Evolutionary conservation across 768 basidiomycete genomes (phyloP).

Genomic region (Sporobolomyces roseus): DNA sequence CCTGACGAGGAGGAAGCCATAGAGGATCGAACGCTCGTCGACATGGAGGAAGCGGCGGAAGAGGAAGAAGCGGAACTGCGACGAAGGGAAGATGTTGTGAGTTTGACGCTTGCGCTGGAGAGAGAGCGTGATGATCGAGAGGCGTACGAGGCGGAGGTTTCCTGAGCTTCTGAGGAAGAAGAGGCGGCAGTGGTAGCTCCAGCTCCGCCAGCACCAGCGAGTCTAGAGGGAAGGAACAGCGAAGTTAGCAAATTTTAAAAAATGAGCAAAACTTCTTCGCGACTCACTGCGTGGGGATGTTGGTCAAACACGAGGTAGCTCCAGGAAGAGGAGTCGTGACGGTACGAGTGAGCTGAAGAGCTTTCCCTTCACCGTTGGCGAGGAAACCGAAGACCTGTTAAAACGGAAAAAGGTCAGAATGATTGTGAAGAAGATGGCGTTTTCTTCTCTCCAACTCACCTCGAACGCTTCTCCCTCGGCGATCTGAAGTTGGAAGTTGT

Average conservation of each 20-base stretch:
- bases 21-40: conserved; percentile 7
- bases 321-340: conserved; percentile 30
- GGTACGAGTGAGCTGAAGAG: conserved; percentile 27
- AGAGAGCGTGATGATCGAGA: no score
- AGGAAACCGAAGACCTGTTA: conserved; percentile 36
- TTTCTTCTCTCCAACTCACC: conserved; percentile 6
- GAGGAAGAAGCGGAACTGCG: conserved; percentile 1
- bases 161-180: neutral
- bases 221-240: neutral
- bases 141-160: conserved; percentile 3
- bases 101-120: no score
- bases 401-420: neutral
- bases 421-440: neutral
- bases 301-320: conserved; percentile 25
- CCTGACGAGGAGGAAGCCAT: conserved; percentile 1
- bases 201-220: conserved; percentile 14
- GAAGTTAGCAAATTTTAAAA: neutral
- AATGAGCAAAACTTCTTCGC: neutral
- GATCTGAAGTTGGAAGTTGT: conserved; percentile 36
- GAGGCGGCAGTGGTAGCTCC: conserved; percentile 1
- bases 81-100: no score
- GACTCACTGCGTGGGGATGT: conserved; percentile 17
- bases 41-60: neutral
- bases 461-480: conserved; percentile 40
- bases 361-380: conserved; percentile 40